Base-by-base conservation (phyloP, 768 basidiomycete genomes). In the Suillus luteus region DNA sequence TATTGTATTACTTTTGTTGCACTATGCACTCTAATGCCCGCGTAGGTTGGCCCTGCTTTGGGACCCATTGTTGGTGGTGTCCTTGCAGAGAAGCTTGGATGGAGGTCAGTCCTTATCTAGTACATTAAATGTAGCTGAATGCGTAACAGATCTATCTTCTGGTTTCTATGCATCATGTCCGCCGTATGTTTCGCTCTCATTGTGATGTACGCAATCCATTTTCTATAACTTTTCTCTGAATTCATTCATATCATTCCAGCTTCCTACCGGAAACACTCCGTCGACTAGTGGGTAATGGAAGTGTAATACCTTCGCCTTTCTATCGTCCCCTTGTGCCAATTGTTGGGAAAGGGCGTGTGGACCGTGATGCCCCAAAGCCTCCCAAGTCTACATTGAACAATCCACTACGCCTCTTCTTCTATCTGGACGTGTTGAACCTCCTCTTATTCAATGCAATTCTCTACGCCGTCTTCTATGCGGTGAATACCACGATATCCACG, bases 151-250 rank as follows among this genome's bases (percentile, higher is more conserved):
- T 80, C 86, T 12, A 84, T 88, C 5, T 88, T 88, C 68, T 88
- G 86, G 86, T 86, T 87, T 70, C 73, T 87, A 11, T 80, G 79
- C 62, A 86, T 87, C 37, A 69, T 80, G 2, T 75, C 83, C 10
- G 79, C 78, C 8, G 63, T 73, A 7, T 84, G 83, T 68, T 79
- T 84, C 12, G 61, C 84, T 9, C 72, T 81, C 46, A 76, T 88
- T 62, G 68, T 86, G 6, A 67, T 85, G 85, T 84, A 64, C 49
- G 66, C 24, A 75, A 70, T 57, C 60, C 31, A 22, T 62, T 65
- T 69, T 62, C 63, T 63, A 11, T 10, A n/a, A 63, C 77, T 0
- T 68, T 77, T 27, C 71, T 68, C 6, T 54, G 57, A 27, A 15
- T 51, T 44, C 19, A 62, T 60, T 37, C 1, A 55, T 84, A 22